Base-by-base conservation (phyloP, 2,329 filamentous ascomycete genomes). In the Sporothrix inflata region DNA sequence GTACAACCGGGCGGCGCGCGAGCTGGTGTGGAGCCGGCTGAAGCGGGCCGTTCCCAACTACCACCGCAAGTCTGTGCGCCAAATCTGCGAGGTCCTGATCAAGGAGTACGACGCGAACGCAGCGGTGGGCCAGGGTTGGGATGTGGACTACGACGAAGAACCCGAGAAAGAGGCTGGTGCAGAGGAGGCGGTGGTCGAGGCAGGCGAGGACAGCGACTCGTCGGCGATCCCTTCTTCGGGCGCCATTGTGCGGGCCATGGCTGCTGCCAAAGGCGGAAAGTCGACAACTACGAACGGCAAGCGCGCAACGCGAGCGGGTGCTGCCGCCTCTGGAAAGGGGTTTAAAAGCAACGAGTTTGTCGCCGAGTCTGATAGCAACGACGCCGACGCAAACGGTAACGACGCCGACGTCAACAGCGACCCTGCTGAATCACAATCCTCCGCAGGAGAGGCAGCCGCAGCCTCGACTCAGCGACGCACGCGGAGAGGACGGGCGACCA, bases 11-110 rank as follows among this genome's bases (percentile, higher is more conserved):
- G 67, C 72, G n/a, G 68, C 75, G 3, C 74, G 76, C 42, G 73
- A 75, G 49, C 40, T 77, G 21, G 53, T 74, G 38, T 77, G 76
- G 76, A 72, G 72, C 55, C 75, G 75, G n/a, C 70, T 77, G 57
- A 74, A 74, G 69, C 73, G 71, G 34, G 69, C 72, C 7, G 71
- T 77, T 14, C 72, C 74, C 27, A 55, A 72, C 40, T 72, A 75
- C 70, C 47, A 72, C 45, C 61, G 30, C 34, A 73, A 74, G 70
- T 70, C 72, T 5, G 74, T 74, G 27, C 71, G 71, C 12, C 53
- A 65, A 27, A 73, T 75, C 34, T 71, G 74, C 24, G 49, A 74
- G 16, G 51, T 68, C 4, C 71, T 77, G 49, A n/a, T 75, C 19
- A 63, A 73, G 9, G 66, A 71, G 14, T 77, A 73, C 45, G 67